A percentile compares a stretch with the other conserved stretches of the same genome.
Evolutionary conservation across 208 protist species (phyloP).

Genomic region (Acanthamoeba sp.): DNA sequence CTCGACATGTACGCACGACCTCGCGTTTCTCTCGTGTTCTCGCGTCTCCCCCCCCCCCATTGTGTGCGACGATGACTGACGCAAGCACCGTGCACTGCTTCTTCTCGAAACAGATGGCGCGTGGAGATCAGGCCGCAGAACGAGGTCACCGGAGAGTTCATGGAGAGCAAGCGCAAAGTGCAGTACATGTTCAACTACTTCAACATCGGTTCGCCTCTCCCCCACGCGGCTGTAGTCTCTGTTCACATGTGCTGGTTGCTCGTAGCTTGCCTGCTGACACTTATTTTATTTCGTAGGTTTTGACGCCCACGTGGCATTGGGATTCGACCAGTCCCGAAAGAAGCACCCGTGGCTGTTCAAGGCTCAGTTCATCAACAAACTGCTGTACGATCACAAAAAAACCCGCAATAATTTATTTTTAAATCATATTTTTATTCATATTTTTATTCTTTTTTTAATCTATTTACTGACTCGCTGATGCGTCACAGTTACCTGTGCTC

Average conservation of each 20-base stretch:
- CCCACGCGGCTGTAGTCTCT: background rate
- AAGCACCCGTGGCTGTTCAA: slow-evolving; percentile 51
- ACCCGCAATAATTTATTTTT: background rate
- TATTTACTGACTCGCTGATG: too few relatives aligned
- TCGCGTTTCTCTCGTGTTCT: background rate
- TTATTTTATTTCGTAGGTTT: background rate
- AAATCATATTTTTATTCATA: too few relatives aligned
- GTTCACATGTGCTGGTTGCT: too few relatives aligned
- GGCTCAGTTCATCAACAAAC: slow-evolving; percentile 37
- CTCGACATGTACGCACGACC: slow-evolving; percentile 27
- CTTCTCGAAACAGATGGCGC: slow-evolving; percentile 38
- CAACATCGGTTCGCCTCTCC: background rate
- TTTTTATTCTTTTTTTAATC: background rate
- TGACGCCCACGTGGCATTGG: background rate
- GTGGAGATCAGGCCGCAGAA: slow-evolving; percentile 45
- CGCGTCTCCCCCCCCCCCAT: too few relatives aligned
- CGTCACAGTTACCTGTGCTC: slow-evolving; percentile 37
- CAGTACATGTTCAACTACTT: slow-evolving; percentile 71
- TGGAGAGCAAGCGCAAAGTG: background rate
- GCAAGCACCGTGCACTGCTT: background rate
- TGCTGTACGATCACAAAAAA: background rate
- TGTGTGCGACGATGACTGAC: too few relatives aligned
- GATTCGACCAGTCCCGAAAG: slow-evolving; percentile 7
- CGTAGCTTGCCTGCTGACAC: too few relatives aligned
- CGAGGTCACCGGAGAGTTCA: background rate